Evolutionary conservation across 768 basidiomycete genomes (phyloP), one percentile per base, ranked within the genome.

Genomic region (Serendipita sp.): DNA sequence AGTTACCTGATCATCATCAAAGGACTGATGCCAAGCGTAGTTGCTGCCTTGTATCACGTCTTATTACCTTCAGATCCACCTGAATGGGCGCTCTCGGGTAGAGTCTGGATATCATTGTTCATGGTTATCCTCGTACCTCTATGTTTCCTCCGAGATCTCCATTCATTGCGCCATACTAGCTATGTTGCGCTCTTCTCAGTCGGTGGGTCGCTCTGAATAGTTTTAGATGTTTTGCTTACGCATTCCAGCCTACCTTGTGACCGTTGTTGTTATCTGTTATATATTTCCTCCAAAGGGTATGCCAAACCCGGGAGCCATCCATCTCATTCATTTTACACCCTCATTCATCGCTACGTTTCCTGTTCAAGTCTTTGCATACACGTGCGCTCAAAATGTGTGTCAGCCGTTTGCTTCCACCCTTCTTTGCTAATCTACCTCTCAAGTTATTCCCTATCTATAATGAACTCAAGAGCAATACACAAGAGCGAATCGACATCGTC

Each of bases 371-470:
- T 93, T 93, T 74, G 88, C 89, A 3, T 92, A 86, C 73, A 95
- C 92, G 2, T 96, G 94, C 72, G 81, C 89, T 13, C 92, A 95
- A 78, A 95, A 95, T 71, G 92, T 93, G 72, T 24, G 24, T 24
- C 24, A 24, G 24, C 24, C 63, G 65, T 45, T 68, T 65, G 30
- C 48, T 35, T 38, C 35, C 28, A 8, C 18, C 34, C 3, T 45
- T 13, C 51, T 47, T 32, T 58, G n/a, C 4, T 11, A 30, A 67
- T 30, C 54, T 13, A 45, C 34, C 63, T 64, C 64, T 67, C 68
- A 45, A 98, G 90, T 75, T 98, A 16, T 96, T 97, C 75, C 90
- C 92, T 1, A 84, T 96, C 63, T 95, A 86, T 76, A 97, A 97
- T 72, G 95, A 98, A 74, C 78, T 98, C 38, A 80, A 80, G 69